Evolutionary conservation across 192 early-diverging fungal genomes (phyloP).

Genomic region (Coemansia sp.): DNA sequence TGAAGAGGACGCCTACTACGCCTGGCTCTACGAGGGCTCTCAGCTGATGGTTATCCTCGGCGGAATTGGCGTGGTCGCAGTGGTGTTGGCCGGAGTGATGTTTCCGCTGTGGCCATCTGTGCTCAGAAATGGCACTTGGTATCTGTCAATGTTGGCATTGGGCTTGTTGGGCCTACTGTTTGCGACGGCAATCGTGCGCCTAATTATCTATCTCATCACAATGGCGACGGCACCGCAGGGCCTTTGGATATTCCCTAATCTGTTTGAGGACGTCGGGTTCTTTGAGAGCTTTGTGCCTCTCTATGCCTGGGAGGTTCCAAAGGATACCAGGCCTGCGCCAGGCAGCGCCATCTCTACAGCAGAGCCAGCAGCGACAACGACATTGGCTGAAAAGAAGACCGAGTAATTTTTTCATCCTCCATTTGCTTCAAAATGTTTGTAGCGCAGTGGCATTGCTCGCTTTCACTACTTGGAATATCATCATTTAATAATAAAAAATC

Average conservation of each 20-base stretch:
- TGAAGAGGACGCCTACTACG: conserved; percentile 82
- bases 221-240: conserved; percentile 72
- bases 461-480: background rate
- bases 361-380: background rate
- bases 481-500: background rate
- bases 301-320: conserved; percentile 79
- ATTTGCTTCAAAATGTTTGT: background rate
- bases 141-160: conserved; percentile 77
- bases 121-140: conserved; percentile 85
- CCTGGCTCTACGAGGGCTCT: conserved; percentile 93
- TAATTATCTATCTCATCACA: conserved; percentile 80
- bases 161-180: conserved; percentile 89
- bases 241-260: conserved; percentile 95
- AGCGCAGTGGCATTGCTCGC: background rate
- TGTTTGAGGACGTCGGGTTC: conserved; percentile 95
- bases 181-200: conserved; percentile 79
- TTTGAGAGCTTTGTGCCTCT: conserved; percentile 91
- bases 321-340: conserved; percentile 35
- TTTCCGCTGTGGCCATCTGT: conserved; percentile 94
- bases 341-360: conserved; percentile 1
- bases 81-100: conserved; percentile 91
- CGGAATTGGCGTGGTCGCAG: conserved; percentile 71
- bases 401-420: conserved; percentile 15
- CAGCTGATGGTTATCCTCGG: conserved; percentile 75
- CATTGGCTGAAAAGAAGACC: conserved; percentile 30